Conservation (phyloP, 176 grass and related monocot genomes). For the Rhynchospora tenuis region DNA sequence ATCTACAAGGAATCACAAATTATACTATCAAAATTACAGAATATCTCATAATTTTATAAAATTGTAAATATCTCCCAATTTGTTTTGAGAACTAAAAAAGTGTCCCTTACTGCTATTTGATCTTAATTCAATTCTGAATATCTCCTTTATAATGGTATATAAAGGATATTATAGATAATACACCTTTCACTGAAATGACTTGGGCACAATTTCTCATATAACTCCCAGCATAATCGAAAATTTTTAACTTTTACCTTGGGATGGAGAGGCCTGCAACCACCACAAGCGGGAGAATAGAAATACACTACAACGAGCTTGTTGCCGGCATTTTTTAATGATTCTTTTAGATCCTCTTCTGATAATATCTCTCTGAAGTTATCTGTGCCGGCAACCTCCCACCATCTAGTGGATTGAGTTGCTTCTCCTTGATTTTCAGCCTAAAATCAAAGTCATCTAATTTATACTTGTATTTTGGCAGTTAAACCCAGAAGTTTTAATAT, state of each 20-base stretch:
- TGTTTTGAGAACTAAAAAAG: background rate
- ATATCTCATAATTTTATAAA: background rate
- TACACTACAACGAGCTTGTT: conserved; percentile 53
- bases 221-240: background rate
- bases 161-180: background rate
- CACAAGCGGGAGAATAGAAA: conserved; percentile 51
- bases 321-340: conserved; percentile 33
- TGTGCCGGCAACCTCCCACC: conserved; percentile 7
- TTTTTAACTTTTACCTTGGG: conserved; percentile 54
- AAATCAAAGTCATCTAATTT: background rate
- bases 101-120: background rate
- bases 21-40: background rate
- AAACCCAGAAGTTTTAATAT: background rate
- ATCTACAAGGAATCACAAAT: conserved; percentile 35
- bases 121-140: background rate
- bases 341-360: conserved; percentile 39
- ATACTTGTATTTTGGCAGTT: background rate
- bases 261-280: conserved; percentile 52
- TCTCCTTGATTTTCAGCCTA: background rate
- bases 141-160: background rate
- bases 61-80: background rate
- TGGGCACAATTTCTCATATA: background rate
- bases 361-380: conserved; percentile 45
- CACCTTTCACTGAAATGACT: background rate
- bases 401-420: background rate